Percentiles rank a stretch among this genome's conserved stretches.
phyloP scores from a whole-genome alignment of 176 grass and related monocot species.

The Oryza punctata region DNA sequence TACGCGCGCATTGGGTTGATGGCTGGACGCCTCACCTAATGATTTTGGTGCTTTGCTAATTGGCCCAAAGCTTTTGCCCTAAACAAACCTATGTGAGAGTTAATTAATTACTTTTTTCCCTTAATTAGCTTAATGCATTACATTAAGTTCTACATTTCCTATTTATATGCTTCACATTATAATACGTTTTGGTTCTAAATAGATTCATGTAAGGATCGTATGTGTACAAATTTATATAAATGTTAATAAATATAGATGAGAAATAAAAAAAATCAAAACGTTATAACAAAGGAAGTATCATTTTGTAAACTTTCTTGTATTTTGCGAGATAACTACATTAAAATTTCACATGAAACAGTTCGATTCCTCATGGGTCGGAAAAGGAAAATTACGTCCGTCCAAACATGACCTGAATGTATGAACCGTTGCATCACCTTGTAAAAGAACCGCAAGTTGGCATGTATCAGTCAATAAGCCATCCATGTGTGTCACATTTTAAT shows the following conservation, averaged over 20 bases:
- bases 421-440: not conserved
- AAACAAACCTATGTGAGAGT: not conserved
- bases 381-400: not conserved
- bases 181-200: too few relatives aligned
- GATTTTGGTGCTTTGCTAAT: constrained; percentile 43
- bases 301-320: too few relatives aligned
- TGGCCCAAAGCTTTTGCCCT: not conserved
- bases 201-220: too few relatives aligned
- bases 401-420: not conserved
- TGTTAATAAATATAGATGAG: too few relatives aligned
- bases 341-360: too few relatives aligned
- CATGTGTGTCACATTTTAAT: constrained; percentile 24
- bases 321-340: too few relatives aligned
- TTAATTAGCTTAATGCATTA: not conserved
- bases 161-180: too few relatives aligned
- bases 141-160: too few relatives aligned
- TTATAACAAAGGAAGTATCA: too few relatives aligned
- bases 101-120: not conserved
- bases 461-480: not conserved
- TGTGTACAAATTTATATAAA: too few relatives aligned
- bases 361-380: too few relatives aligned
- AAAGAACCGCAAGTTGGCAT: not conserved
- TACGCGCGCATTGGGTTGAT: constrained; percentile 36
- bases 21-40: constrained; percentile 56
- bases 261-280: too few relatives aligned